Evolutionary conservation across 768 basidiomycete genomes (phyloP).

Genomic region (Sporobolomyces pararoseus): DNA sequence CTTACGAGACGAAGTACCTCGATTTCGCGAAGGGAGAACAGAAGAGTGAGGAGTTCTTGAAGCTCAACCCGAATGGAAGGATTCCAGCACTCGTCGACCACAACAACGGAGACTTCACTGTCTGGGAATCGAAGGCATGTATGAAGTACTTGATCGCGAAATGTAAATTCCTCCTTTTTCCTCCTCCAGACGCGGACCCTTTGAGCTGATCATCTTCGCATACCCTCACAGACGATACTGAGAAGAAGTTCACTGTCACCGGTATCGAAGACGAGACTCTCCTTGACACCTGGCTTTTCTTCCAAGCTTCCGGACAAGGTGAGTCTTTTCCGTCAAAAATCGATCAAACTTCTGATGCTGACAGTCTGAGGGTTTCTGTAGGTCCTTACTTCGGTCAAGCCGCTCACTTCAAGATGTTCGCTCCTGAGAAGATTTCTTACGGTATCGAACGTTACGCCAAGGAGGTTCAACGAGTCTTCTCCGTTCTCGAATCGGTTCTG

Average conservation of each 20-base stretch:
- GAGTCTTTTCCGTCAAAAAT: too few relatives aligned
- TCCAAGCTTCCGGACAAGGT: conserved; percentile 36
- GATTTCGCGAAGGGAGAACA: conserved; percentile 39
- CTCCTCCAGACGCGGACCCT: too few relatives aligned
- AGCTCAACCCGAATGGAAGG: conserved; percentile 37
- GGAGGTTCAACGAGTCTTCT: conserved; percentile 39
- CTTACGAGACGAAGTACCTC: conserved; percentile 41
- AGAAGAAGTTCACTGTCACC: conserved; percentile 36
- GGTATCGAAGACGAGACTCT: conserved; percentile 30
- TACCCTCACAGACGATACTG: conserved; percentile 34
- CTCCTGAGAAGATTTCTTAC: conserved; percentile 34
- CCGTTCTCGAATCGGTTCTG: conserved; percentile 42
- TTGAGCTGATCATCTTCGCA: too few relatives aligned
- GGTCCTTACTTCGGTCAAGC: conserved; percentile 20
- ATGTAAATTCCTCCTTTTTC: conserved; percentile 11
- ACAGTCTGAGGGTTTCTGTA: too few relatives aligned
- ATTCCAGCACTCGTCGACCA: conserved; percentile 44
- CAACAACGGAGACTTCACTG: conserved; percentile 34
- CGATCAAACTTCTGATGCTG: not conserved
- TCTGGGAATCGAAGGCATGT: conserved; percentile 42
- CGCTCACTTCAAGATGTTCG: conserved; percentile 42
- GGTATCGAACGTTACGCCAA: conserved; percentile 37
- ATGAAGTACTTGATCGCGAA: conserved; percentile 39
- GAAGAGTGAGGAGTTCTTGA: conserved; percentile 23
- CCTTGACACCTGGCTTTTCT: conserved; percentile 42